Evolutionary conservation across 2,329 filamentous ascomycete species (phyloP), one percentile per base, ranked within the genome.

Genomic region (Arthrobotrys musiformis): DNA sequence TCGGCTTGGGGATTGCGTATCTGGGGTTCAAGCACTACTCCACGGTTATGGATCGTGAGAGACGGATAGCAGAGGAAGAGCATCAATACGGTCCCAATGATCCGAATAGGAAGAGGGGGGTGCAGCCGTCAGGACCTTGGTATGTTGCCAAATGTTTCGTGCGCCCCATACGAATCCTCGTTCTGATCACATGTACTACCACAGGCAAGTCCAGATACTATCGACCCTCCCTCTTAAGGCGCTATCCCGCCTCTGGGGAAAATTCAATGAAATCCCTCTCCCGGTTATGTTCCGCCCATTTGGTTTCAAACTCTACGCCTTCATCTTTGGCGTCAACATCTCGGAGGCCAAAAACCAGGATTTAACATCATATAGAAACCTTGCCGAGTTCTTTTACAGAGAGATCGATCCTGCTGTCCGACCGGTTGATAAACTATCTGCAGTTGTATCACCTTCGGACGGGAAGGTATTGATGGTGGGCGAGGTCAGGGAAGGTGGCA

Each of bases 371-470:
- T 99, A 95, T 83, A 92, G 93, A 19, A 99, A 99, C 82, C 89
- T 99, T 44, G 93, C 94, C 4, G 90, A 94, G 73, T 99, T 99
- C 87, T 99, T 99, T 86, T 99, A 98, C 84, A 93, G 95, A 78
- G 93, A 90, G 0, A 87, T 99, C 76, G 98, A 97, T 83, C 93
- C 94, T 4, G 94, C 94, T 35, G 89, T 88, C 11, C 90, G 95
- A 26, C 94, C 94, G 0, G 86, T 99, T 13, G 93, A 98, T 82
- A 90, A 94, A 80, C 88, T 89, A 0, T 91, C 92, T 81, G 92
- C 93, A 8, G 85, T 99, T 4, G 85, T 98, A 6, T 95, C 93
- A 0, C 96, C 95, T 0, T 90, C 95, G 4, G 95, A 99, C 83
- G 95, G 95, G 54, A 91, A 92, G 79, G 88, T 99, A 52, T 88